These are phyloP conservation scores for Venturia pyrina DNA, from an alignment of 2,329 filamentous ascomycete genomes.

Conservation along the genomic window DNA sequence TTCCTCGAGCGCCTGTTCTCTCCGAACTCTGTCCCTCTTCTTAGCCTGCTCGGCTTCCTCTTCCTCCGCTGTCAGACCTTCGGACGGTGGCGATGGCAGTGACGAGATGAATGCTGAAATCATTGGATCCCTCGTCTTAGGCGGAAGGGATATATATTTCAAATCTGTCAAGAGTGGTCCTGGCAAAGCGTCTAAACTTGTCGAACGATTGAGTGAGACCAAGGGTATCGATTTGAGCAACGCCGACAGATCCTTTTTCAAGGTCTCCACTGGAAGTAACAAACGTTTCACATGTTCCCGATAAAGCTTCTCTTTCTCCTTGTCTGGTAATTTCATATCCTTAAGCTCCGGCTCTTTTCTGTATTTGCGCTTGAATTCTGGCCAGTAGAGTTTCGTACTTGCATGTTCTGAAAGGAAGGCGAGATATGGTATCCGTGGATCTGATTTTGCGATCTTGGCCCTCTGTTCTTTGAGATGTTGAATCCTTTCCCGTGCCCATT, in stretches of 20 bases:
- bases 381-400: slow-evolving; percentile 90
- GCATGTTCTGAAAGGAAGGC: slow-evolving; percentile 72
- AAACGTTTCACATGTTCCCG: slow-evolving; percentile 61
- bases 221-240: slow-evolving; percentile 54
- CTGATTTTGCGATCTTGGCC: slow-evolving; percentile 66
- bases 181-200: slow-evolving; percentile 49
- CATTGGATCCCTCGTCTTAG: slow-evolving; percentile 51
- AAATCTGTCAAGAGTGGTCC: slow-evolving; percentile 54
- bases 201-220: slow-evolving; percentile 49
- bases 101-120: slow-evolving; percentile 57
- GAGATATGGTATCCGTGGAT: slow-evolving; percentile 75
- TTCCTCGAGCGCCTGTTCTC: slow-evolving; percentile 59
- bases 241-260: slow-evolving; percentile 59
- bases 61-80: slow-evolving; percentile 22
- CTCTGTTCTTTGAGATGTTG: slow-evolving; percentile 60
- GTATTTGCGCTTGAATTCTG: slow-evolving; percentile 88
- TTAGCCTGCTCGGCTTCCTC: slow-evolving; percentile 43
- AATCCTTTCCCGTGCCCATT: slow-evolving; percentile 73
- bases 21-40: slow-evolving; percentile 28
- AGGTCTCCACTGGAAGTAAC: slow-evolving; percentile 52
- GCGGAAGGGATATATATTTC: slow-evolving; percentile 58
- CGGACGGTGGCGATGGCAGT: slow-evolving; percentile 48
- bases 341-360: slow-evolving; percentile 74
- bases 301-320: slow-evolving; percentile 71
- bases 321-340: slow-evolving; percentile 48